phyloP scores from a whole-genome alignment of 768 basidiomycete genomes.

The Goffeauzyma gilvescens region DNA sequence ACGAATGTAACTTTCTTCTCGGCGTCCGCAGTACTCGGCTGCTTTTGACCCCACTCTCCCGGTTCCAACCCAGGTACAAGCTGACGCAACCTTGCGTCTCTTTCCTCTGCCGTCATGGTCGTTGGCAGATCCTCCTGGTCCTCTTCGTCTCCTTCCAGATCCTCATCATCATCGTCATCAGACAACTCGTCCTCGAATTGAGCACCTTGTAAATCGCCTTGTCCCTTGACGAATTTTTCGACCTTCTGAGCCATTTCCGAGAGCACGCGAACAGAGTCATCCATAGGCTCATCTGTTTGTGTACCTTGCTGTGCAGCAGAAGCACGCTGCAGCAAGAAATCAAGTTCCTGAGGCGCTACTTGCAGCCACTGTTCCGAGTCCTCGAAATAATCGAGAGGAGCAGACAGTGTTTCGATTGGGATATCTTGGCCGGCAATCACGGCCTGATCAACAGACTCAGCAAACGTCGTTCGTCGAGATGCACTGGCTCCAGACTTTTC shows the following conservation, averaged over 20 bases:
- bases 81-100: slow-evolving; percentile 51
- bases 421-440: slow-evolving; percentile 35
- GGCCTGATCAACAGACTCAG: slow-evolving; percentile 49
- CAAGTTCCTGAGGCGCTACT: slow-evolving; percentile 55
- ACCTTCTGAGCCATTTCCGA: slow-evolving; percentile 66
- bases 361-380: slow-evolving; percentile 74
- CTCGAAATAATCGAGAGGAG: slow-evolving; percentile 35
- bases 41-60: slow-evolving; percentile 60
- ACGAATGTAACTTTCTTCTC: slow-evolving; percentile 8
- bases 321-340: slow-evolving; percentile 42
- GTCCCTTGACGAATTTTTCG: slow-evolving; percentile 69
- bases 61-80: slow-evolving; percentile 63
- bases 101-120: slow-evolving; percentile 32
- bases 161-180: slow-evolving; percentile 42
- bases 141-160: slow-evolving; percentile 36
- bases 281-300: slow-evolving; percentile 40
- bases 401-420: slow-evolving; percentile 14
- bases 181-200: slow-evolving; percentile 67
- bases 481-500: not conserved
- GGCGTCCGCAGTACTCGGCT: not conserved
- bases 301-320: slow-evolving; percentile 38
- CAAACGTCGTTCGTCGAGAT: slow-evolving; percentile 47
- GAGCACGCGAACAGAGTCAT: slow-evolving; percentile 50
- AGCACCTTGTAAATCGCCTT: slow-evolving; percentile 78
- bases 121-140: slow-evolving; percentile 22